phyloP scores from a whole-genome alignment of 257 asterid species.

The Mitragyna speciosa region DNA sequence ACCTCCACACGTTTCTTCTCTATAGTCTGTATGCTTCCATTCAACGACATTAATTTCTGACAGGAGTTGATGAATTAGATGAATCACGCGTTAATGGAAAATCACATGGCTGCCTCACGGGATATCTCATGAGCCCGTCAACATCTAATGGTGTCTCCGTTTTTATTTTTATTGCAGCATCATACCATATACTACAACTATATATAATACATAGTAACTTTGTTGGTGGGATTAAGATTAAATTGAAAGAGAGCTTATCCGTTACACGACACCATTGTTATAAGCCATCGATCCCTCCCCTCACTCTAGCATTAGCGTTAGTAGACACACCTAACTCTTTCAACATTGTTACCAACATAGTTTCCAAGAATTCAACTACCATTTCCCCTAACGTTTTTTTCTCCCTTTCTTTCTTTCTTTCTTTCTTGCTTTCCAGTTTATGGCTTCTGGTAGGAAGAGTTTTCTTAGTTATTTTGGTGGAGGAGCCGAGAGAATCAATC shows the following conservation, averaged over 20 bases:
- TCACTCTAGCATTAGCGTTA: background rate
- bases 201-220: too few relatives aligned
- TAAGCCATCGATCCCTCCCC: slow-evolving; percentile 9
- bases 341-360: background rate
- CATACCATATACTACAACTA: too few relatives aligned
- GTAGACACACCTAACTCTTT: background rate
- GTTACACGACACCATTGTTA: slow-evolving; percentile 27
- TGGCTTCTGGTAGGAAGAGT: slow-evolving; percentile 38
- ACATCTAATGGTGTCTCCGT: background rate
- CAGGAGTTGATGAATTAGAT: background rate
- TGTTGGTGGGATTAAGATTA: background rate
- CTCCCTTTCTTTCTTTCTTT: background rate
- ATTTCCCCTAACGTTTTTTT: background rate
- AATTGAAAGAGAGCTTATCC: slow-evolving; percentile 46
- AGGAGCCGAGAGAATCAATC: slow-evolving; percentile 30
- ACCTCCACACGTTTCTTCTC: background rate
- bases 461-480: slow-evolving; percentile 39
- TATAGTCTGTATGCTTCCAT: background rate
- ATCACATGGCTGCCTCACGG: slow-evolving; percentile 1
- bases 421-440: background rate
- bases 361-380: slow-evolving; percentile 9
- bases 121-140: slow-evolving; percentile 3
- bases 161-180: too few relatives aligned
- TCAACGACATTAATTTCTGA: background rate
- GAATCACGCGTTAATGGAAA: background rate